Percentiles rank a stretch among this genome's conserved stretches.
Evolutionary conservation across 2,329 filamentous ascomycete species (phyloP).

Genomic region (Chaetomium sp.): DNA sequence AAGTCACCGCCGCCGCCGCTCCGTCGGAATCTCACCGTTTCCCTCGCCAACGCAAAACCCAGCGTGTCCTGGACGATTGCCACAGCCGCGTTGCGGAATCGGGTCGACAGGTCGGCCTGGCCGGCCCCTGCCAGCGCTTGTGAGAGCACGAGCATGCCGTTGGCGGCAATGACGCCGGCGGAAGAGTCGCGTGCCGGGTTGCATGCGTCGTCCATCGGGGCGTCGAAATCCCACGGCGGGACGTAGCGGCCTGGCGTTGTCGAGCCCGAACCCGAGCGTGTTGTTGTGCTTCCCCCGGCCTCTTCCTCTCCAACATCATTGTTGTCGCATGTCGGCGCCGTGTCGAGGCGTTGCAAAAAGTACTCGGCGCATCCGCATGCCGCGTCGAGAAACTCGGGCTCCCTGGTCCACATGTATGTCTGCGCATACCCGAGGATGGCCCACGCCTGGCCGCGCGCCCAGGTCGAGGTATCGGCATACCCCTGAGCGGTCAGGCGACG

Average conservation of each 20-base stretch:
- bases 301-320: background rate
- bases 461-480: background rate
- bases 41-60: background rate
- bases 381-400: background rate
- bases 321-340: background rate
- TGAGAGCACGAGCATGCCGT: background rate
- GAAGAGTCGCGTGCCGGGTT: slow-evolving; percentile 1
- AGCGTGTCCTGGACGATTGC: slow-evolving; percentile 2
- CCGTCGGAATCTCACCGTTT: background rate
- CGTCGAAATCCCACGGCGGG: background rate
- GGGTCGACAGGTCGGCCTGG: background rate
- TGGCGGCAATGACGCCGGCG: background rate
- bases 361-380: slow-evolving; percentile 1
- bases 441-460: slow-evolving; percentile 1
- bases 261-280: no score
- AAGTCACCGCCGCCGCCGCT: background rate
- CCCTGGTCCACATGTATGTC: background rate
- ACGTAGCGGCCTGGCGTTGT: background rate
- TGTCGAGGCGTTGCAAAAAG: background rate
- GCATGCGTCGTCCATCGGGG: background rate
- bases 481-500: background rate
- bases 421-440: background rate
- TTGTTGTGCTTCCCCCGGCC: no score
- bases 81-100: background rate
- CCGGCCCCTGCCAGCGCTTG: slow-evolving; percentile 1